Evolutionary conservation across 371 early-diverging fungal species (phyloP).

Genomic region (Mucor indicus): DNA sequence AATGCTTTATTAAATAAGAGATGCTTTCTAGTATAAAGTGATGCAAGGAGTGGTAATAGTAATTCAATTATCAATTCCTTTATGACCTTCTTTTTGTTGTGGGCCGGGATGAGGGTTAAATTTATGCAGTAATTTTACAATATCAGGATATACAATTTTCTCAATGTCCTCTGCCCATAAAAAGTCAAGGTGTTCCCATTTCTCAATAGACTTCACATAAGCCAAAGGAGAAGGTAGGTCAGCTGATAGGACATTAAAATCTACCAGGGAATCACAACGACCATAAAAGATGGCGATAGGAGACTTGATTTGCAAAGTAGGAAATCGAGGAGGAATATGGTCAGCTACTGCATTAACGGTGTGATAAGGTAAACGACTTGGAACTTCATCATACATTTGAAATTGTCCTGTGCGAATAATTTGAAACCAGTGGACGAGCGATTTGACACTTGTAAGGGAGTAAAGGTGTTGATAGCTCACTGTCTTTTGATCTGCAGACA

Average conservation of each 20-base stretch:
- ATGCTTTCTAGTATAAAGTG: too few relatives aligned
- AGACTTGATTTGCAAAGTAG: slow-evolving; percentile 81
- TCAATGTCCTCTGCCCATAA: slow-evolving; percentile 71
- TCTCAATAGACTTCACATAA: slow-evolving; percentile 59
- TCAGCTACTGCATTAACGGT: slow-evolving; percentile 39
- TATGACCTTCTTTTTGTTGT: too few relatives aligned
- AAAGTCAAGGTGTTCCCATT: slow-evolving; percentile 83
- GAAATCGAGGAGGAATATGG: slow-evolving; percentile 64
- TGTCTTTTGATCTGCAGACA: slow-evolving; percentile 72
- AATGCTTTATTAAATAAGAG: too few relatives aligned
- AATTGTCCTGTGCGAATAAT: slow-evolving; percentile 86
- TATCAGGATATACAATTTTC: slow-evolving; percentile 42
- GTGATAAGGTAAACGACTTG: slow-evolving; percentile 61
- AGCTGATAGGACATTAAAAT: slow-evolving; percentile 61
- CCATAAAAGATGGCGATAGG: slow-evolving; percentile 92
- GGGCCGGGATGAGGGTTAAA: slow-evolving; percentile 41
- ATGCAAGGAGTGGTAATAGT: too few relatives aligned
- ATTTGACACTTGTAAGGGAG: slow-evolving; percentile 86
- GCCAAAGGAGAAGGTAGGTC: slow-evolving; percentile 57
- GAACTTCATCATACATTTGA: slow-evolving; percentile 92
- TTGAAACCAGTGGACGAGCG: slow-evolving; percentile 94
- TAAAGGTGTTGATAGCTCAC: slow-evolving; percentile 89
- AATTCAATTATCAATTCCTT: too few relatives aligned
- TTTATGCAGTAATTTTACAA: slow-evolving; percentile 31
- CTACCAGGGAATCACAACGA: slow-evolving; percentile 80